Percentiles rank a stretch among this genome's conserved stretches.
phyloP scores from a whole-genome alignment of 1,284 basidiomycete species.

The Laetiporus sulphureus region DNA sequence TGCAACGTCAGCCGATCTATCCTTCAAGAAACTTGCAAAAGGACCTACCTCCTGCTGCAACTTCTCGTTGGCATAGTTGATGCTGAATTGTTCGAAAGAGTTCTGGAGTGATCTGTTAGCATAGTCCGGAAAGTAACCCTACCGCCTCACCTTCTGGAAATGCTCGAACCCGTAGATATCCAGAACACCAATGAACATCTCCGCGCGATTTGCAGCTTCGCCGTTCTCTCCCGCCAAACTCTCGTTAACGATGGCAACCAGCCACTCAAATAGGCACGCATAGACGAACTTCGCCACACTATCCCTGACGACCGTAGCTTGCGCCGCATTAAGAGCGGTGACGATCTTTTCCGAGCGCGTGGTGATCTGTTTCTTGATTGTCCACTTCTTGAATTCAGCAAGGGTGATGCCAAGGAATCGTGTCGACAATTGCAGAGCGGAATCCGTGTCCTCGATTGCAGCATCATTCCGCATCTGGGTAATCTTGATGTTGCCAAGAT shows the following conservation, averaged over 20 bases:
- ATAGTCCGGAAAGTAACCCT: slow-evolving; percentile 6
- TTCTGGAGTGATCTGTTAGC: slow-evolving; percentile 44
- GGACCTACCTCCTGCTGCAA: slow-evolving; percentile 81
- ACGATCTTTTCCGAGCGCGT: slow-evolving; percentile 96
- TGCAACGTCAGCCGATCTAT: background rate
- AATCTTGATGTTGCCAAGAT: slow-evolving; percentile 95
- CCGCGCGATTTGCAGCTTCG: slow-evolving; percentile 77
- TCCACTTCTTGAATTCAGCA: slow-evolving; percentile 99
- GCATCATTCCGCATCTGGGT: slow-evolving; percentile 80
- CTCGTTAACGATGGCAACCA: slow-evolving; percentile 96
- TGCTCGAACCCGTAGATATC: slow-evolving; percentile 98
- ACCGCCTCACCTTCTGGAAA: slow-evolving; percentile 74
- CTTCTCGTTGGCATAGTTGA: slow-evolving; percentile 99
- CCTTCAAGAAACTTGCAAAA: background rate
- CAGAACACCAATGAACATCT: slow-evolving; percentile 98
- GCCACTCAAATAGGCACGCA: slow-evolving; percentile 98
- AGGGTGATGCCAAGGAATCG: slow-evolving; percentile 87
- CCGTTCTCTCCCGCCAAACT: slow-evolving; percentile 89
- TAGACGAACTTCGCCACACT: slow-evolving; percentile 99
- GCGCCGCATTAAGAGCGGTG: slow-evolving; percentile 77
- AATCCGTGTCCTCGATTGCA: slow-evolving; percentile 79
- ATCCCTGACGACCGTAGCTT: slow-evolving; percentile 94
- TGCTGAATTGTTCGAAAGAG: slow-evolving; percentile 99
- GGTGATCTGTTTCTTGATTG: slow-evolving; percentile 94
- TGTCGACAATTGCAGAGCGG: slow-evolving; percentile 77